Evolutionary conservation across 345 rosid species (phyloP).

Genomic region (Melastoma malabathricum): DNA sequence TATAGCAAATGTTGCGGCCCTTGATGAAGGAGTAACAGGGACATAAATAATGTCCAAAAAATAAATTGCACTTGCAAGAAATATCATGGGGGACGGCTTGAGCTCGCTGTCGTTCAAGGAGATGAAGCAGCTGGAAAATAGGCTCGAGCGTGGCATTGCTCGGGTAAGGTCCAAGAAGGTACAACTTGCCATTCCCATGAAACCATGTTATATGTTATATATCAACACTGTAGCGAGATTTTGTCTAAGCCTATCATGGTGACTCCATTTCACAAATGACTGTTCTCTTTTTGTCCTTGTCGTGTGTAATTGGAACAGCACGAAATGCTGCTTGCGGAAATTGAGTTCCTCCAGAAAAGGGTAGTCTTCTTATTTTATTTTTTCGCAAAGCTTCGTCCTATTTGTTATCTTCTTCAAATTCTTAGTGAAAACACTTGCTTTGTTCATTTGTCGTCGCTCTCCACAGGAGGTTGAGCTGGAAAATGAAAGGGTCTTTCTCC

Average conservation of each 20-base stretch:
- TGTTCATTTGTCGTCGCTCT: too few relatives aligned
- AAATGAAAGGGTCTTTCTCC: conserved; percentile 62
- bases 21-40: too few relatives aligned
- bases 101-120: conserved; percentile 74
- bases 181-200: conserved; percentile 1
- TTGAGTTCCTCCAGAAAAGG: conserved; percentile 83
- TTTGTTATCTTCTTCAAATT: too few relatives aligned
- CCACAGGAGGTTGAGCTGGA: conserved; percentile 81
- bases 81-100: conserved; percentile 84
- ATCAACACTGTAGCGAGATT: too few relatives aligned
- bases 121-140: conserved; percentile 87
- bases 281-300: not conserved
- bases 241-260: too few relatives aligned
- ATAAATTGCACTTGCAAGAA: conserved; percentile 23
- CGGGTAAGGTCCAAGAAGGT: conserved; percentile 97
- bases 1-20: too few relatives aligned
- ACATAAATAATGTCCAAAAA: too few relatives aligned
- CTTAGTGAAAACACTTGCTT: too few relatives aligned
- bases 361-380: conserved; percentile 14
- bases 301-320: conserved; percentile 35
- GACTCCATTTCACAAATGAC: too few relatives aligned
- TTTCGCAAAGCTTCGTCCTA: too few relatives aligned
- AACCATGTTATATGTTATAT: too few relatives aligned
- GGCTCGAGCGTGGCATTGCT: conserved; percentile 88
- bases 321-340: conserved; percentile 87